These are phyloP conservation scores for Fermentozyma sake DNA, from an alignment of 1,139 yeast genomes.

Conservation along the genomic window DNA sequence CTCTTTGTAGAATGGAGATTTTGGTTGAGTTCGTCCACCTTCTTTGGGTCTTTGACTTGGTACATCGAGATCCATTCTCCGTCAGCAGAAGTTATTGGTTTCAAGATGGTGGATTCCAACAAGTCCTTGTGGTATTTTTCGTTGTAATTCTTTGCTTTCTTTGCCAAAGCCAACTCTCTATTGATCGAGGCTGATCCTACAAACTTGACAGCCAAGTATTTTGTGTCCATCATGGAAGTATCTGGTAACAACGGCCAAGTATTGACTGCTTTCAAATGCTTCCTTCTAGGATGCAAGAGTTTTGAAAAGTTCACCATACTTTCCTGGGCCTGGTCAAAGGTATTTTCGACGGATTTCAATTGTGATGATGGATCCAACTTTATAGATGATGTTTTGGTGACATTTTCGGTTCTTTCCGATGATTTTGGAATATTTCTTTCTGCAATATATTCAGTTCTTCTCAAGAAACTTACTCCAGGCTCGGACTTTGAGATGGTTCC, in stretches of 20 bases:
- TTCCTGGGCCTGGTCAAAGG: slow-evolving; percentile 61
- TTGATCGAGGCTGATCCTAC: slow-evolving; percentile 71
- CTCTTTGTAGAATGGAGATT: slow-evolving; percentile 49
- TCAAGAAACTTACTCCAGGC: slow-evolving; percentile 74
- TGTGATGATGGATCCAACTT: slow-evolving; percentile 61
- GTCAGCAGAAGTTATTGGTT: slow-evolving; percentile 68
- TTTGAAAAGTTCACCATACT: slow-evolving; percentile 37
- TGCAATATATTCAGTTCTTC: slow-evolving; percentile 90
- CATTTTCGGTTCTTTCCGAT: slow-evolving; percentile 7
- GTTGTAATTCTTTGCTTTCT: slow-evolving; percentile 31
- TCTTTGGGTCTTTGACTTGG: slow-evolving; percentile 24
- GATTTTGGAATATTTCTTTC: slow-evolving; percentile 27
- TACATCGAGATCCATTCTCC: slow-evolving; percentile 85
- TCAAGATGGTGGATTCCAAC: slow-evolving; percentile 63
- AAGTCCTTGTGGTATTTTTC: slow-evolving; percentile 39
- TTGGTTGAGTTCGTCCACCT: slow-evolving; percentile 33
- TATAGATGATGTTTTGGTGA: slow-evolving; percentile 16
- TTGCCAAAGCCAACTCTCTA: slow-evolving; percentile 31
- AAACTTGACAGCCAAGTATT: slow-evolving; percentile 67
- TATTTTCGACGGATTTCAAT: slow-evolving; percentile 65
- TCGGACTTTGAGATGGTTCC: slow-evolving; percentile 46
- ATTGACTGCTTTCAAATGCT: slow-evolving; percentile 65
- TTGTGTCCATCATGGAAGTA: slow-evolving; percentile 79
- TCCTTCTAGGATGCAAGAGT: slow-evolving; percentile 76
- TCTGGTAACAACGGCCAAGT: slow-evolving; percentile 87